Percentiles rank a stretch among this genome's conserved stretches.
phyloP scores from a whole-genome alignment of 2,329 filamentous ascomycete species.

The Epicoccum sorghinum region DNA sequence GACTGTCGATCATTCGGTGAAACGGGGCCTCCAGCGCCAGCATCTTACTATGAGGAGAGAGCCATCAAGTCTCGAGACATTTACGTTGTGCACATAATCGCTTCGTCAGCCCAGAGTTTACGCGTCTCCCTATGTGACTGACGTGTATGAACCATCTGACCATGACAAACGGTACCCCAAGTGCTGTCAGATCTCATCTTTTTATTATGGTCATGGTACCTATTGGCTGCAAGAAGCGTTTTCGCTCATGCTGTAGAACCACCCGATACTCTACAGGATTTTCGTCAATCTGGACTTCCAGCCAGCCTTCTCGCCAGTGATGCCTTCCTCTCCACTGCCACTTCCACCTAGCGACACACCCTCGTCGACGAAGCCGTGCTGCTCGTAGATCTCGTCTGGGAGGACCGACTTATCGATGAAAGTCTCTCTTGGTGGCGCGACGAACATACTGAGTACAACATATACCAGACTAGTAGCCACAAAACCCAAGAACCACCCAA shows the following conservation, averaged over 20 bases:
- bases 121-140: not conserved
- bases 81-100: not conserved
- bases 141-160: not conserved
- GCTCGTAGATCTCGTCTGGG: conserved; percentile 49
- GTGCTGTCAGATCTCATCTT: not conserved
- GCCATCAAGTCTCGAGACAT: not conserved
- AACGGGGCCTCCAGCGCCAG: not conserved
- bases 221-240: not conserved
- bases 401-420: conserved; percentile 52
- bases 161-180: not conserved
- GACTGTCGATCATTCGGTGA: conserved; percentile 8
- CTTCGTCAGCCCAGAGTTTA: conserved; percentile 5
- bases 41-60: not conserved
- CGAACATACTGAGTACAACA: conserved; percentile 54
- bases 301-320: conserved; percentile 36
- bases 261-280: conserved; percentile 33
- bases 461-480: conserved; percentile 63
- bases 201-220: not conserved
- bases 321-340: conserved; percentile 30
- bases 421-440: conserved; percentile 57
- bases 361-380: conserved; percentile 36
- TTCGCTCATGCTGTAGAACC: not conserved
- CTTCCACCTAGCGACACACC: conserved; percentile 32
- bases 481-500: conserved; percentile 72
- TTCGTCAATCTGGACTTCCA: conserved; percentile 42